Evolutionary conservation across 73 alveolate species (phyloP), one percentile per base, ranked within the genome.

Genomic region (Paraurostyla sp.): DNA sequence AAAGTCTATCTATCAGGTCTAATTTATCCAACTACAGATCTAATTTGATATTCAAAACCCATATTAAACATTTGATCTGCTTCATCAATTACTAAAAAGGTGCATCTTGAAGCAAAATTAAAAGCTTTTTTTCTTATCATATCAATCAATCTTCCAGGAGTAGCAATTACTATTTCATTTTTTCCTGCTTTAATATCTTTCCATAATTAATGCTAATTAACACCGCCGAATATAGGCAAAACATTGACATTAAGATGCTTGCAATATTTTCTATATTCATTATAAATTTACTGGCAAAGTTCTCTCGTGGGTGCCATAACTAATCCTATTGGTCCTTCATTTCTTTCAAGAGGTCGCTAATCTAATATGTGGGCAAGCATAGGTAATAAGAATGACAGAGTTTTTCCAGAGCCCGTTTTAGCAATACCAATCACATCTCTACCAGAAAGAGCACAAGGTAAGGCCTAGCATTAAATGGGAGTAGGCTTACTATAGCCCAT

Each of bases 281-380:
- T 89, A 65, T 83, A 88, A 52, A 94, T 88, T 92, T 94, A 92
- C 3, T 73, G 50, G 0, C 94, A 93, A 75, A 98, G 92, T 90
- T 98, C 99, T 76, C 99, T 89, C 1, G 99, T 98, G 0, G 99
- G 99, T 25, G 94, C 99, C 91, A 98, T 84, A 46, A 98, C 94
- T 76, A 98, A 89, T 40, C 97, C 99, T 42, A 96, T 92, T 0
- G 99, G 99, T 15, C 99, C 99, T 81, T 91, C 97, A 36, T 87
- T 96, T 83, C 93, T 96, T 52, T 94, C 93, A 35, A 92, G 87
- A 59, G 91, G 83, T 48, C 95, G 86, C 48, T 92, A 83, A 22
- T 95, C 98, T 29, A 95, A 51, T 16, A 97, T 95, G 81, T 97
- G 99, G n/a, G 96, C 96, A 2, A 97, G 56, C 93, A 97, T 94